These are phyloP conservation scores for Tuber aestivum DNA, from an alignment of 495 filamentous ascomycete genomes.

Conservation along the genomic window DNA sequence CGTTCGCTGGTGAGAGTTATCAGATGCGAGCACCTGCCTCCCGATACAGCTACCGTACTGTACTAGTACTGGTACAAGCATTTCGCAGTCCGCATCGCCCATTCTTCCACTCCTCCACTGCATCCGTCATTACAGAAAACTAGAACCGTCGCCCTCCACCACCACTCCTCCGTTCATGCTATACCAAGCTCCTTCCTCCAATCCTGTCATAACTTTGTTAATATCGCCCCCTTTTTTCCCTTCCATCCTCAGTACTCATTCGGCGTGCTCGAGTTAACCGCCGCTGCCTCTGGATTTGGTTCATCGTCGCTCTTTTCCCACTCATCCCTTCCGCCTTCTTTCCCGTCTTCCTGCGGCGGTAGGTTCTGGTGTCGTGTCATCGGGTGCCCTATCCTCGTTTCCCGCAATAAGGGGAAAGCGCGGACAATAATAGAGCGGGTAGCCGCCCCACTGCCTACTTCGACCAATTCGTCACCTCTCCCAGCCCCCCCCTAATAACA, in stretches of 20 bases:
- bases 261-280: not conserved
- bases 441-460: not conserved
- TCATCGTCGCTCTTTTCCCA: not conserved
- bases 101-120: not conserved
- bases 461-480: not conserved
- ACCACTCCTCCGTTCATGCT: not conserved
- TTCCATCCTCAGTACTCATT: not conserved
- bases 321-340: not conserved
- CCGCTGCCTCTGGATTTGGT: not conserved
- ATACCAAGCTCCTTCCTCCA: not conserved
- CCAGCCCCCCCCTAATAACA: conserved; percentile 2
- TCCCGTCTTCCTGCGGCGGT: not conserved
- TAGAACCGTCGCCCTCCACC: not conserved
- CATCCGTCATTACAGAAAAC: not conserved
- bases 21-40: not conserved
- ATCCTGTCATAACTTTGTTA: not conserved
- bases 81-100: not conserved
- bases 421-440: not conserved
- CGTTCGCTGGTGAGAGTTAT: not conserved
- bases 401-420: not conserved
- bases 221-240: not conserved
- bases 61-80: not conserved
- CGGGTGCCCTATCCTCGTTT: not conserved
- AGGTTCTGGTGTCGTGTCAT: not conserved
- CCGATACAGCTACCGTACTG: too few relatives aligned